A percentile compares a stretch with the other conserved stretches of the same genome.
phyloP scores from a whole-genome alignment of 2,329 filamentous ascomycete species.

The Ceratocystis lukuohia region DNA sequence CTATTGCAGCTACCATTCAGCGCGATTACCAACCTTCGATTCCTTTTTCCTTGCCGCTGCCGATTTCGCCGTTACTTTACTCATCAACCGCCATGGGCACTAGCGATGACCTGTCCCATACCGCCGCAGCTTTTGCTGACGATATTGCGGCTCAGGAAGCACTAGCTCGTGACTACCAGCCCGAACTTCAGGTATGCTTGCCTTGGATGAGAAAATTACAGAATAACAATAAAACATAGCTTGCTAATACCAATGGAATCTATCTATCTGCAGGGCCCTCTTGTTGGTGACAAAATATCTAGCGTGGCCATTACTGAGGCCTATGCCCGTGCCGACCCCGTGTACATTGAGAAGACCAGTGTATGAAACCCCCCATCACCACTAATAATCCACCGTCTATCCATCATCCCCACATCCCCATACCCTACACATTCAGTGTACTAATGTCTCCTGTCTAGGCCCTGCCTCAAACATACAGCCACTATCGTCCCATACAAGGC shows the following conservation, averaged over 20 bases:
- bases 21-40: not conserved
- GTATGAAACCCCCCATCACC: constrained; percentile 36
- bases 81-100: constrained; percentile 28
- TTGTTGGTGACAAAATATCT: constrained; percentile 65
- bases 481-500: constrained; percentile 76
- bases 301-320: constrained; percentile 68
- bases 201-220: not conserved
- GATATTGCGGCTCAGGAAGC: constrained; percentile 47
- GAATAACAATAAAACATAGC: not conserved
- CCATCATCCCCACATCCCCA: too few relatives aligned
- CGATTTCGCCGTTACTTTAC: constrained; percentile 12
- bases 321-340: constrained; percentile 75
- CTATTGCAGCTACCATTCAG: not conserved
- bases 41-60: constrained; percentile 13
- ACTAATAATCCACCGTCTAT: not conserved
- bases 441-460: constrained; percentile 37
- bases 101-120: constrained; percentile 23
- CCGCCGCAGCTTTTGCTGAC: constrained; percentile 23
- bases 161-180: constrained; percentile 45
- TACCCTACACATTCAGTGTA: not conserved
- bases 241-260: constrained; percentile 24
- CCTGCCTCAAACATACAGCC: constrained; percentile 69
- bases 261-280: constrained; percentile 49
- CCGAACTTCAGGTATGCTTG: constrained; percentile 40
- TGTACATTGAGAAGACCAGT: constrained; percentile 75